Percentiles rank a stretch among this genome's conserved stretches.
Conservation (phyloP, 495 filamentous ascomycete species). For the Aspergillus steynii region DNA sequence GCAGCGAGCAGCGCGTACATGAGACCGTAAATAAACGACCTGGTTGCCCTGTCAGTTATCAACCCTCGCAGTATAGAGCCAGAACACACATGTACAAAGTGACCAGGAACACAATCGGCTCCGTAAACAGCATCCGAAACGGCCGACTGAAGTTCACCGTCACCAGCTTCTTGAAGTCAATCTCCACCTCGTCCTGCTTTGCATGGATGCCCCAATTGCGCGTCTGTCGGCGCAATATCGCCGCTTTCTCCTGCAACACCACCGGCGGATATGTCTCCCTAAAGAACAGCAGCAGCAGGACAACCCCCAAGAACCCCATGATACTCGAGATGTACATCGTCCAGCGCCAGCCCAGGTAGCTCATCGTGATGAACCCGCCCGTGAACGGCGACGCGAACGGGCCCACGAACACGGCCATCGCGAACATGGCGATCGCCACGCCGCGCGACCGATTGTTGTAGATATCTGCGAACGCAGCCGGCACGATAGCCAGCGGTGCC, state of each 20-base stretch:
- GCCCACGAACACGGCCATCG: constrained; percentile 50
- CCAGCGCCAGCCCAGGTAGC: constrained; percentile 50
- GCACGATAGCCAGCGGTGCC: constrained; percentile 44
- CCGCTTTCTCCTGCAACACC: constrained; percentile 40
- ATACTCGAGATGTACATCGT: constrained; percentile 46
- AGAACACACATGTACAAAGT: constrained; percentile 32
- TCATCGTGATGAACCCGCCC: constrained; percentile 46
- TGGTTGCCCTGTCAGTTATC: constrained; percentile 9
- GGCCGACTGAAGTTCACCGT: constrained; percentile 45
- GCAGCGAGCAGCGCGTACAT: constrained; percentile 44
- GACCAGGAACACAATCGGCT: constrained; percentile 43
- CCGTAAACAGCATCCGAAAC: constrained; percentile 47
- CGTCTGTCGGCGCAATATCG: constrained; percentile 41
- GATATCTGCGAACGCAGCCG: constrained; percentile 51
- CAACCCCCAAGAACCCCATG: constrained; percentile 36
- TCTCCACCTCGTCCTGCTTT: constrained; percentile 48
- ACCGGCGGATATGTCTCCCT: constrained; percentile 43
- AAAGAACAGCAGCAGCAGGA: constrained; percentile 33
- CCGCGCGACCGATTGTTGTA: constrained; percentile 49
- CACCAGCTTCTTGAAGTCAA: constrained; percentile 42
- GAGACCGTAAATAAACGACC: constrained; percentile 48
- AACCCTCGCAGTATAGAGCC: neutral
- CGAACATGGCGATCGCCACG: constrained; percentile 52
- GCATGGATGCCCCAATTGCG: constrained; percentile 52
- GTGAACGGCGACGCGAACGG: constrained; percentile 50